phyloP scores from a whole-genome alignment of 1,284 basidiomycete species.

The Pseudozyma flocculosa region DNA sequence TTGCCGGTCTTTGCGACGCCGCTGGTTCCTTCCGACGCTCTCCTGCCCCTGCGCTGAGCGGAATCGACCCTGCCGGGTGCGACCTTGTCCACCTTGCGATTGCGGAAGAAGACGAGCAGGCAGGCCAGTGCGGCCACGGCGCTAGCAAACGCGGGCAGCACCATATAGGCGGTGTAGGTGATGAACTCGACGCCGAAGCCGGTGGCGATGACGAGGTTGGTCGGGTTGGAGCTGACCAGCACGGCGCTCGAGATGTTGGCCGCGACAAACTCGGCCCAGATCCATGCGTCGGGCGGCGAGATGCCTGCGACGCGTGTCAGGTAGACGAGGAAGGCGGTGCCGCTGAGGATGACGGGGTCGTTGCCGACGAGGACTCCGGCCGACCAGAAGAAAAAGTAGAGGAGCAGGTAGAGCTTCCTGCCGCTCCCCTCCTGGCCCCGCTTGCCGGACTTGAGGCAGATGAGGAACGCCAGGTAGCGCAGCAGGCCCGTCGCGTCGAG shows the following conservation, averaged over 20 bases:
- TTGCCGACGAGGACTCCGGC: constrained; percentile 84
- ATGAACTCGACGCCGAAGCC: constrained; percentile 52
- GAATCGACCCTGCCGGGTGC: too few species aligned
- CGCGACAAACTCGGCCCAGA: constrained; percentile 70
- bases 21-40: too few species aligned
- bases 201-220: constrained; percentile 59
- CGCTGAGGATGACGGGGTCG: constrained; percentile 62
- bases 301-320: constrained; percentile 74
- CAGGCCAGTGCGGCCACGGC: constrained; percentile 34
- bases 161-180: constrained; percentile 54
- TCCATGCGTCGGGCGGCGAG: constrained; percentile 66
- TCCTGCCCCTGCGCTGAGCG: too few species aligned
- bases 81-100: constrained; percentile 2
- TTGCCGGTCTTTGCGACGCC: too few species aligned
- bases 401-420: constrained; percentile 72
- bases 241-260: constrained; percentile 72
- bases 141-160: constrained; percentile 43
- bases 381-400: constrained; percentile 77
- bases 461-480: constrained; percentile 69
- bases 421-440: constrained; percentile 36
- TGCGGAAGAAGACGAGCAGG: constrained; percentile 47
- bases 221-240: constrained; percentile 59
- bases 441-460: constrained; percentile 36
- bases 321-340: constrained; percentile 83
- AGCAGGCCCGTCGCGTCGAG: constrained; percentile 86